These are phyloP conservation scores for Gyromitra esculenta DNA, from an alignment of 2,329 filamentous ascomycete species.

Conservation along the genomic window DNA sequence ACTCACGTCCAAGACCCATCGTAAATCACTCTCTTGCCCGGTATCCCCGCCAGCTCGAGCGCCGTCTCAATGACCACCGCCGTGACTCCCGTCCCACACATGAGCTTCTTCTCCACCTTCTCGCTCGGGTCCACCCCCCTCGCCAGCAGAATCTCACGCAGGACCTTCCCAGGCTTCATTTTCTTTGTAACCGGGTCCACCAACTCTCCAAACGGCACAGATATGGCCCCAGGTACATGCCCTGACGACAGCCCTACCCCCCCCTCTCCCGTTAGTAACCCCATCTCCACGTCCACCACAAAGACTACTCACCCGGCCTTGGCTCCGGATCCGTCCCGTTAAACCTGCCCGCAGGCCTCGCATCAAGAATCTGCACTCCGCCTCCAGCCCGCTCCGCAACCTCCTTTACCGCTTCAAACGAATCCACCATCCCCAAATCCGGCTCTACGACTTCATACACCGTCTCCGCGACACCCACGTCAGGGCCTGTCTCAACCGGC, in stretches of 20 bases:
- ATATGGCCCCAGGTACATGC: constrained; percentile 89
- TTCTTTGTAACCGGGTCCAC: constrained; percentile 85
- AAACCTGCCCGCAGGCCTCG: constrained; percentile 81
- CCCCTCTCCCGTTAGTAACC: constrained; percentile 55
- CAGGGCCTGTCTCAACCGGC: constrained; percentile 78
- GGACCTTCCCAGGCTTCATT: constrained; percentile 75
- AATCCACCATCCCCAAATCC: constrained; percentile 73
- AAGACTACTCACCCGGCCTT: constrained; percentile 69
- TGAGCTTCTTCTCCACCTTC: constrained; percentile 76
- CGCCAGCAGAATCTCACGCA: constrained; percentile 78
- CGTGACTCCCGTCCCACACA: constrained; percentile 93
- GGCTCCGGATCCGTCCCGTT: constrained; percentile 86
- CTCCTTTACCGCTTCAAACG: constrained; percentile 83
- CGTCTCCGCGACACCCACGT: constrained; percentile 60
- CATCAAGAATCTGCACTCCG: constrained; percentile 88
- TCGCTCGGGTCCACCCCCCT: constrained; percentile 81
- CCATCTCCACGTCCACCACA: background rate
- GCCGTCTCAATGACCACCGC: constrained; percentile 91
- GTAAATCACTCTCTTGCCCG: constrained; percentile 76
- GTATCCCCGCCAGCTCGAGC: constrained; percentile 79
- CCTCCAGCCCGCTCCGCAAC: constrained; percentile 71
- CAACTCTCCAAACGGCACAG: constrained; percentile 79
- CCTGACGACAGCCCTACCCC: constrained; percentile 74
- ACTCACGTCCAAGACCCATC: constrained; percentile 98
- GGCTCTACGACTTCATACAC: constrained; percentile 66